These are phyloP conservation scores for Globisporangium alternatum DNA, from an alignment of 352 stramenopile genomes.

Conservation along the genomic window DNA sequence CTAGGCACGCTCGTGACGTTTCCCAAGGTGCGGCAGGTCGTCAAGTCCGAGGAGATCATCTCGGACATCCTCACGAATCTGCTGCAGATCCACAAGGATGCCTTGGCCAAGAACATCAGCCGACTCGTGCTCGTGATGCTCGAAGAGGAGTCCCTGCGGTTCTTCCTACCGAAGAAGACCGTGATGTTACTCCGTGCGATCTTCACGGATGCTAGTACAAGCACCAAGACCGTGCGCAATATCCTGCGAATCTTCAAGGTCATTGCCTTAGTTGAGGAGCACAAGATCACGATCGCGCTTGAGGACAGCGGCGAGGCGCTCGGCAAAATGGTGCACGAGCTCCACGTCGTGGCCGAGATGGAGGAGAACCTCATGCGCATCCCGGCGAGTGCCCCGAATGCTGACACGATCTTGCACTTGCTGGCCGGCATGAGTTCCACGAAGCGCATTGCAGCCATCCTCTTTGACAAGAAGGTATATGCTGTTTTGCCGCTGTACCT, in stretches of 20 bases:
- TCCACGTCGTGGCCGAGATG: slow-evolving; percentile 25
- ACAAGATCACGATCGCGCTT: slow-evolving; percentile 68
- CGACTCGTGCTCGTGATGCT: slow-evolving; percentile 59
- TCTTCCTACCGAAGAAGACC: slow-evolving; percentile 80
- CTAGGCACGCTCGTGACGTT: slow-evolving; percentile 62
- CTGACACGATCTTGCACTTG: slow-evolving; percentile 36
- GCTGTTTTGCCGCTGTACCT: slow-evolving; percentile 41
- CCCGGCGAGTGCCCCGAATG: slow-evolving; percentile 30
- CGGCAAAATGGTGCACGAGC: slow-evolving; percentile 44
- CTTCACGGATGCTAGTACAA: slow-evolving; percentile 39
- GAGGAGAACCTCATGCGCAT: slow-evolving; percentile 22
- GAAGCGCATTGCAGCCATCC: slow-evolving; percentile 43
- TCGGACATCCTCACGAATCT: slow-evolving; percentile 60
- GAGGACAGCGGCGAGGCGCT: slow-evolving; percentile 67
- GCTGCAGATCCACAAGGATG: slow-evolving; percentile 53
- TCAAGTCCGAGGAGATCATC: slow-evolving; percentile 75
- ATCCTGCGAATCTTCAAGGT: slow-evolving; percentile 54
- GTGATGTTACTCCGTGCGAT: slow-evolving; percentile 57
- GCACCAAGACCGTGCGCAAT: slow-evolving; percentile 61
- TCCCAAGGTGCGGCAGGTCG: slow-evolving; percentile 42
- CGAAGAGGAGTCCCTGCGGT: slow-evolving; percentile 71
- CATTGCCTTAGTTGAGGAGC: slow-evolving; percentile 65
- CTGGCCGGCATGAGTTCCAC: slow-evolving; percentile 36
- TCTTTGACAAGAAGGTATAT: slow-evolving; percentile 60
- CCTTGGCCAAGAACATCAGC: slow-evolving; percentile 60